Evolutionary conservation across 495 filamentous ascomycete species (phyloP).

Genomic region (Neurospora sp.): DNA sequence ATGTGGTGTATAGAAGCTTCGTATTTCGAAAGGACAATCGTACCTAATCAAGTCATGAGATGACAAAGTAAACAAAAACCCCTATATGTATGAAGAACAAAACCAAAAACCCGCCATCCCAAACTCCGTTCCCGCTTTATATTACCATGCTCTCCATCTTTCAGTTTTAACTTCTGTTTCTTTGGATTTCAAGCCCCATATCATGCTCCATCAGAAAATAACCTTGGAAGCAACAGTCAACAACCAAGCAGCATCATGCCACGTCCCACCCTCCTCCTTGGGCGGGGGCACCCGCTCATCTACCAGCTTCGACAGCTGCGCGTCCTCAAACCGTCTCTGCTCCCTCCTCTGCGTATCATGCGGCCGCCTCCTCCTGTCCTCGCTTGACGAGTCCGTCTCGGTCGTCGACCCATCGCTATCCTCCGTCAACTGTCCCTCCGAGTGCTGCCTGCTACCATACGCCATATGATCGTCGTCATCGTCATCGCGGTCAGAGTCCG

Average conservation of each 20-base stretch:
- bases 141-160: background rate
- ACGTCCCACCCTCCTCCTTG: conserved; percentile 47
- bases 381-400: conserved; percentile 31
- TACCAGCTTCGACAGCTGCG: conserved; percentile 1
- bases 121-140: background rate
- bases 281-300: conserved; percentile 30
- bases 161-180: no score
- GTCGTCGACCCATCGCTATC: conserved; percentile 17
- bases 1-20: background rate
- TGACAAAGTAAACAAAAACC: background rate
- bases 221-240: conserved; percentile 66
- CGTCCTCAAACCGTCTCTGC: conserved; percentile 14
- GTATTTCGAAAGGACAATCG: background rate
- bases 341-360: conserved; percentile 12
- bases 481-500: conserved; percentile 28
- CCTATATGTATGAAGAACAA: background rate
- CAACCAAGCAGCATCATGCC: conserved; percentile 82
- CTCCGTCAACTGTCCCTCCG: conserved; percentile 13
- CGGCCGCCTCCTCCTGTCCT: conserved; percentile 24
- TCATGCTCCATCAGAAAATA: conserved; percentile 35
- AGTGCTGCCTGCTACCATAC: background rate
- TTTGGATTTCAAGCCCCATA: no score
- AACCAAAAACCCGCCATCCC: background rate
- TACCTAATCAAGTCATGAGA: background rate
- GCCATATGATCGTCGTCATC: conserved; percentile 21